These are phyloP conservation scores for Dillenia suffruticosa DNA, from an alignment of 164 flowering plant species.

Conservation along the genomic window DNA sequence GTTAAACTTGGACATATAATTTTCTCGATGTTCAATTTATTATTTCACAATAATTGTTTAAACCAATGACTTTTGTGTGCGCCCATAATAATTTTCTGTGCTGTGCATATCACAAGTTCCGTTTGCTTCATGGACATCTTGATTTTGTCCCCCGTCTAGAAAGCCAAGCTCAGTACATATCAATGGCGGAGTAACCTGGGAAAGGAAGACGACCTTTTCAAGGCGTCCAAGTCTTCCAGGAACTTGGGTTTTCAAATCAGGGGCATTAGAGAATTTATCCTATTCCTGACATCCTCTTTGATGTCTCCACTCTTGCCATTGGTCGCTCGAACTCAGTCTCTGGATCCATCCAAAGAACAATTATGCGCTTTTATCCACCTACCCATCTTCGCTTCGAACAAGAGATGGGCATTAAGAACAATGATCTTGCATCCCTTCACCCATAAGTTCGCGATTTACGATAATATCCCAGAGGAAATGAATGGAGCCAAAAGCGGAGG, in stretches of 20 bases:
- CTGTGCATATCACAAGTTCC: no score
- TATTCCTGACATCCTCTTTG: slow-evolving; percentile 65
- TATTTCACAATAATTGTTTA: no score
- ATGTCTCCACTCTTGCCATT: slow-evolving; percentile 57
- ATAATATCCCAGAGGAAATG: slow-evolving; percentile 71
- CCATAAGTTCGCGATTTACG: slow-evolving; percentile 76
- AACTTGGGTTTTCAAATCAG: slow-evolving; percentile 72
- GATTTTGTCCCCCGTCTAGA: slow-evolving; percentile 82
- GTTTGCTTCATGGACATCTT: no score
- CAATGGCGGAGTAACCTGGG: slow-evolving; percentile 53
- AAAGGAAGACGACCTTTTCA: slow-evolving; percentile 41
- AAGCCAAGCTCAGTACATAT: slow-evolving; percentile 77
- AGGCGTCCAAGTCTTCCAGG: slow-evolving; percentile 62
- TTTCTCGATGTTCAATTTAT: no score
- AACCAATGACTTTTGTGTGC: no score
- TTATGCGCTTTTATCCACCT: slow-evolving; percentile 71
- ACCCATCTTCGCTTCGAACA: slow-evolving; percentile 89
- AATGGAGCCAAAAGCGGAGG: slow-evolving; percentile 78
- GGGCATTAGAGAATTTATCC: slow-evolving; percentile 79
- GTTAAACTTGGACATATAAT: no score
- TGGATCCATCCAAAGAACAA: slow-evolving; percentile 92
- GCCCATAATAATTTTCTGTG: no score
- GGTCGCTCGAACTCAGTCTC: slow-evolving; percentile 81
- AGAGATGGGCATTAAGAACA: slow-evolving; percentile 75
- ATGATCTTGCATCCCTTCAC: slow-evolving; percentile 64